Evolutionary conservation across 768 basidiomycete species (phyloP).

Genomic region (Tricholoma terreum): DNA sequence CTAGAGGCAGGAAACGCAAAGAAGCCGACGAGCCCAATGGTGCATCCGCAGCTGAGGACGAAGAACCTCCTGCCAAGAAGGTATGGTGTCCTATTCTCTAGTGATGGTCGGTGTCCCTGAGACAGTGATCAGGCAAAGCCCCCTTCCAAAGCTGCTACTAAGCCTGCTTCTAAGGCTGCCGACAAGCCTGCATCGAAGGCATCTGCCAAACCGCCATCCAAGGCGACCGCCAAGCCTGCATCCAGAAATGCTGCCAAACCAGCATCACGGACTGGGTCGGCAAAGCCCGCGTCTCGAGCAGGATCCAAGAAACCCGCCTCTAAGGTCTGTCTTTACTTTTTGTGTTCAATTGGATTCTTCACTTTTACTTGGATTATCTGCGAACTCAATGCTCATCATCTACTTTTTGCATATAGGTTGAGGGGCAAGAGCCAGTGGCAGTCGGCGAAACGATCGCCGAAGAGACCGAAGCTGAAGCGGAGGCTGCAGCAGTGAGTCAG

Average conservation of each 20-base stretch:
- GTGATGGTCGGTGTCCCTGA: conserved; percentile 23
- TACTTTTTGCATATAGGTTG: conserved; percentile 28
- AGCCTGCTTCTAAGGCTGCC: conserved; percentile 34
- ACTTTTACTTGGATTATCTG: conserved; percentile 5
- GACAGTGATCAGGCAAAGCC: conserved; percentile 36
- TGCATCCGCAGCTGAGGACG: conserved; percentile 26
- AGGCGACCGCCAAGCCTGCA: conserved; percentile 41
- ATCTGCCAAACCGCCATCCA: conserved; percentile 39
- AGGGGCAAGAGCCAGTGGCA: conserved; percentile 38
- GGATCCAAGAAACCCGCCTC: conserved; percentile 63
- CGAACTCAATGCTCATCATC: conserved; percentile 12
- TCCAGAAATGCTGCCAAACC: conserved; percentile 42
- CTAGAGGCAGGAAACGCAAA: conserved; percentile 44
- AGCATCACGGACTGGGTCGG: conserved; percentile 39
- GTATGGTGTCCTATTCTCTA: conserved; percentile 27
- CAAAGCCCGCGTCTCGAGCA: conserved; percentile 57
- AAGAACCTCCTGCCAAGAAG: conserved; percentile 63
- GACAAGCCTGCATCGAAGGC: conserved; percentile 37
- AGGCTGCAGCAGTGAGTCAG: conserved; percentile 17
- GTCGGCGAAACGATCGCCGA: conserved; percentile 52
- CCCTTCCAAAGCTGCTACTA: conserved; percentile 30
- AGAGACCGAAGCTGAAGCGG: conserved; percentile 47
- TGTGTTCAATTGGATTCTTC: too few species aligned
- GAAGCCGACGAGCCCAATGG: conserved; percentile 39
- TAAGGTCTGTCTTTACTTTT: conserved; percentile 47